Evolutionary conservation across 2,329 filamentous ascomycete species (phyloP), one percentile per base, ranked within the genome.

Genomic region (Penicillium sp.): DNA sequence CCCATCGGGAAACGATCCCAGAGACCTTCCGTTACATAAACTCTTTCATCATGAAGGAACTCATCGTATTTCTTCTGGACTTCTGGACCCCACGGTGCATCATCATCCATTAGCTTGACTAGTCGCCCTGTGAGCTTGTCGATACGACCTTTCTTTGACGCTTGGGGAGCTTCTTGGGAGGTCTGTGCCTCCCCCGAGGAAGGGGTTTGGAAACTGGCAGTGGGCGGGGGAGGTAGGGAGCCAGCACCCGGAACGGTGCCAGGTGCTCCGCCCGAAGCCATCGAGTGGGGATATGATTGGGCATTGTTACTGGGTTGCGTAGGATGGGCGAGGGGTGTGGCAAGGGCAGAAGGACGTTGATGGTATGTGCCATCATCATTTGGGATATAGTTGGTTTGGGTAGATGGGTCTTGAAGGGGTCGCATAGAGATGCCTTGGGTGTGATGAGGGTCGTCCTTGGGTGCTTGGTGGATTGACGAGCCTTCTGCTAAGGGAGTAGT

Each of bases 21-120:
- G 22, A 79, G 73, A 26, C 78, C 79, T 65, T 81, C 79, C 0
- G 78, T 79, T 22, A 81, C 79, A 64, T 80, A 80, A n/a, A 75
- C 62, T 42, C 78, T 71, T 66, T 81, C 79, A 59, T 80, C 73
- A 51, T 76, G 75, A n/a, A 81, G 68, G 51, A 81, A 81, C 51
- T 78, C 73, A 54, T 80, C 77, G 59, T 81, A 81, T 48, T 78
- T 77, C 58, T 75, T 75, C 64, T 80, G 77, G 14, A 79, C 73
- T 15, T 77, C 75, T 12, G 77, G 76, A n/a, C 72, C 73, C 77
- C 77, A 80, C 3, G 75, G 75, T n/a, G 72, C 64, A 60, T 81
- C 77, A 29, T 74, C 72, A 49, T 77, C 73, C 12, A 55, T 58
- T 33, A 49, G 46, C 53, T 68, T 71, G 31, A 52, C 42, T 4